Base-by-base conservation (phyloP, 2,329 filamentous ascomycete species). In the Sclerotiophoma versabilis region DNA sequence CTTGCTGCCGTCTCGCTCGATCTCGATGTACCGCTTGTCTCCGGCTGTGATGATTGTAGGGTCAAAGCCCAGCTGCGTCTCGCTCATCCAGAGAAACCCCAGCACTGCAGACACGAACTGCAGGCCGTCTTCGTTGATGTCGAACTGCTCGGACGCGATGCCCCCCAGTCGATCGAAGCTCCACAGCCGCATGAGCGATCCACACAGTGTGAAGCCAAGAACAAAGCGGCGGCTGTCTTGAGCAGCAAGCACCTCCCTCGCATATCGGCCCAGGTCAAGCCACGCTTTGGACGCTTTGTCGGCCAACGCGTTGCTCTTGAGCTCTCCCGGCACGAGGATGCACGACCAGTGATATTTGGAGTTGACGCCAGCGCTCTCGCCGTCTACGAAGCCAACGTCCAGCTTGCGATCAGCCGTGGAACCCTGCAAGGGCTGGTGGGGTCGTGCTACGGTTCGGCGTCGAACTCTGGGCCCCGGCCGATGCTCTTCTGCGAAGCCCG, bases 181-280 rank as follows among this genome's bases (percentile, higher is more conserved):
- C 78, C 72, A 81, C 48, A 81, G 53, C 26, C 76, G 72, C 73
- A 81, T 79, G 12, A 76, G 57, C 51, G 73, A 72, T 54, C 77
- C 70, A 47, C 72, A 82, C 15, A 82, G 49, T 4, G 78, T 81
- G 68, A 83, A 82, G 42, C 75, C 78, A 12, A 80, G 60, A 51
- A n/a, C n/a, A n/a, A n/a, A n/a, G n/a, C n/a, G n/a, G n/a, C n/a
- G n/a, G n/a, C n/a, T n/a, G n/a, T n/a, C n/a, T n/a, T n/a, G n/a
- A n/a, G n/a, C n/a, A n/a, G n/a, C n/a, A n/a, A n/a, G n/a, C n/a
- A n/a, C n/a, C n/a, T 81, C 76, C 48, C 74, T 74, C 0, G 69
- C 75, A 59, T 81, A 82, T 50, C 60, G 76, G 9, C 62, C 74
- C 4, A 81, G 63, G 57, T 81, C 75, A 57, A 57, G 53, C 56